These are phyloP conservation scores for Fraxinus americana DNA, from an alignment of 257 asterid species.

Conservation along the genomic window DNA sequence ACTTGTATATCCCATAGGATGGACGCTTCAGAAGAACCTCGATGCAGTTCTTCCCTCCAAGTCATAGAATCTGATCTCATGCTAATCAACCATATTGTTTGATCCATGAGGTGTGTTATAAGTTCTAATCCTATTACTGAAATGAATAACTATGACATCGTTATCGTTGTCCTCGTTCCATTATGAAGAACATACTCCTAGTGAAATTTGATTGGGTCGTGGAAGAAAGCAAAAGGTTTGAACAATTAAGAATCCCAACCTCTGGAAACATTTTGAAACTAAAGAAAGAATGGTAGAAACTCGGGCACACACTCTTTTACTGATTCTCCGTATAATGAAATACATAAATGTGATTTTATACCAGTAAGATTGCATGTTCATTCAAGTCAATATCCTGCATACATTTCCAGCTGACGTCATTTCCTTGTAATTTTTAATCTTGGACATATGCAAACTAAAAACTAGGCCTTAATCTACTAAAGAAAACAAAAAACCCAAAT, in stretches of 20 bases:
- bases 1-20: slow-evolving; percentile 64
- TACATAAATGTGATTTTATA: not conserved
- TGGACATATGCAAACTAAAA: not conserved
- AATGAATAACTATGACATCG: not conserved
- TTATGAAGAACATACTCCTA: not conserved
- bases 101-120: slow-evolving; percentile 38
- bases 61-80: slow-evolving; percentile 34
- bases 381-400: not conserved
- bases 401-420: not conserved
- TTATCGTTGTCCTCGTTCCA: not conserved
- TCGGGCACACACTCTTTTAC: not conserved
- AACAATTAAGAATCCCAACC: not conserved
- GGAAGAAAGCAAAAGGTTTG: not conserved
- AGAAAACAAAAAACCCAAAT: not conserved
- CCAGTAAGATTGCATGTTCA: not conserved
- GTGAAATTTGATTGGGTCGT: not conserved
- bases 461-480: not conserved
- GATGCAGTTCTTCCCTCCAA: slow-evolving; percentile 52
- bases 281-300: not conserved
- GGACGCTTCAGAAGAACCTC: slow-evolving; percentile 77
- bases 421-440: not conserved
- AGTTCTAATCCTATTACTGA: slow-evolving; percentile 12
- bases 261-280: not conserved
- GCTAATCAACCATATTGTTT: slow-evolving; percentile 23
- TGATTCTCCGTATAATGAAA: not conserved